phyloP scores from a whole-genome alignment of 2,329 filamentous ascomycete genomes.

The Achaetomium macrosporum region DNA sequence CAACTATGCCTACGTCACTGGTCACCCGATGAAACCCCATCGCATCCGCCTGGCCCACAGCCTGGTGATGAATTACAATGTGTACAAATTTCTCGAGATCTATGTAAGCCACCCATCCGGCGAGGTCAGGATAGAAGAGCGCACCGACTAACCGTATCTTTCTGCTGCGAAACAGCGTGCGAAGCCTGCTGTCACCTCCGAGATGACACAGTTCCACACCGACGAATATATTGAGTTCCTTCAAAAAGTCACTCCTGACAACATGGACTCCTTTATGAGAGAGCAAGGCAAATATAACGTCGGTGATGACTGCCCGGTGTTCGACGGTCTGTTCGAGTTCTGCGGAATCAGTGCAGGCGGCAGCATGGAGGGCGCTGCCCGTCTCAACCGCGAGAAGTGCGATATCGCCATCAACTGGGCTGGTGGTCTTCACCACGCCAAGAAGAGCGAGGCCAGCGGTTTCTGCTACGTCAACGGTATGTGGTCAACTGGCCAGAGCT shows the following conservation, averaged over 20 bases:
- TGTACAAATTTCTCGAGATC: slow-evolving; percentile 95
- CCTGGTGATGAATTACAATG: slow-evolving; percentile 89
- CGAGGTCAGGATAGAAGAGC: slow-evolving; percentile 15
- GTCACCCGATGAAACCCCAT: slow-evolving; percentile 99
- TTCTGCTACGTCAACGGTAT: slow-evolving; percentile 98
- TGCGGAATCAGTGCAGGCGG: slow-evolving; percentile 92
- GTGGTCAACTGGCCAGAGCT: slow-evolving; percentile 43
- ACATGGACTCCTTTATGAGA: slow-evolving; percentile 89
- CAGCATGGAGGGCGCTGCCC: slow-evolving; percentile 86
- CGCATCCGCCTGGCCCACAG: slow-evolving; percentile 91
- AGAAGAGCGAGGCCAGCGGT: slow-evolving; percentile 91
- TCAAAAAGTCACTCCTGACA: slow-evolving; percentile 92
- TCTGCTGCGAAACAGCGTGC: slow-evolving; percentile 52
- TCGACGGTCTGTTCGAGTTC: slow-evolving; percentile 96
- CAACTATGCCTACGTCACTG: slow-evolving; percentile 95
- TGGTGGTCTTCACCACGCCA: slow-evolving; percentile 92
- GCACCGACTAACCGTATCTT: not conserved
- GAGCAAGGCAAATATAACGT: slow-evolving; percentile 94
- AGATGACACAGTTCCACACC: slow-evolving; percentile 92
- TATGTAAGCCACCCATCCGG: slow-evolving; percentile 59
- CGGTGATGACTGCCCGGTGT: slow-evolving; percentile 94
- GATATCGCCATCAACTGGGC: slow-evolving; percentile 99
- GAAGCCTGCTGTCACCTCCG: slow-evolving; percentile 79
- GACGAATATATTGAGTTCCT: slow-evolving; percentile 95
- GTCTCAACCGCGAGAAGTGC: slow-evolving; percentile 83